Conservation (phyloP, 139 green algal species). For the Gonium pectorale region DNA sequence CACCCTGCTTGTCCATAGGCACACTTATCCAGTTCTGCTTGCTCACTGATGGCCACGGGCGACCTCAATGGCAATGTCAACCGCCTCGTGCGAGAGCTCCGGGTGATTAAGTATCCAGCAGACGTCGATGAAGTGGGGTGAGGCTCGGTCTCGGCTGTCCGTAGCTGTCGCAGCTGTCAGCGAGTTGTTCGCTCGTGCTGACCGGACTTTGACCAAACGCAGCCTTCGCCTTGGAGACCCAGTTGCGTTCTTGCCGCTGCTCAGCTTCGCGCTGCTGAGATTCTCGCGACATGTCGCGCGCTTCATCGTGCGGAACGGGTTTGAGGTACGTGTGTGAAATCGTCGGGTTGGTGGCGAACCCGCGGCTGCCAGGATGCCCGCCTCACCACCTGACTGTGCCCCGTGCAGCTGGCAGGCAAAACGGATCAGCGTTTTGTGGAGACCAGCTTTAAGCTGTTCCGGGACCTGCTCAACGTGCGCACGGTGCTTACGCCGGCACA, state of each 20-base stretch:
- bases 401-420: conserved; percentile 77
- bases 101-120: conserved; percentile 64
- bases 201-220: no score
- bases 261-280: conserved; percentile 72
- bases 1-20: no score
- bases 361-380: neutral
- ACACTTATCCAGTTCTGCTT: no score
- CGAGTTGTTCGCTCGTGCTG: no score
- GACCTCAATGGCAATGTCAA: conserved; percentile 69
- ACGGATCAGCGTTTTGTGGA: conserved; percentile 83
- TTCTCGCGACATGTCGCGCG: conserved; percentile 71
- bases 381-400: neutral
- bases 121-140: conserved; percentile 73
- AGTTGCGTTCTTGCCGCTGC: conserved; percentile 65
- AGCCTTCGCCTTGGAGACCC: conserved; percentile 69
- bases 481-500: conserved; percentile 73
- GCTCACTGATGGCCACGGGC: conserved; percentile 63
- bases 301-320: conserved; percentile 57
- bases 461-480: conserved; percentile 72
- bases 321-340: conserved; percentile 54
- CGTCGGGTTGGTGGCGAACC: neutral
- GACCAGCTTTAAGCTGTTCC: conserved; percentile 66
- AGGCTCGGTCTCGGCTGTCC: no score
- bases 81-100: conserved; percentile 61
- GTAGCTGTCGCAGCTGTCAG: no score